phyloP scores from a whole-genome alignment of 257 asterid genomes.

The Solanum commersonii region DNA sequence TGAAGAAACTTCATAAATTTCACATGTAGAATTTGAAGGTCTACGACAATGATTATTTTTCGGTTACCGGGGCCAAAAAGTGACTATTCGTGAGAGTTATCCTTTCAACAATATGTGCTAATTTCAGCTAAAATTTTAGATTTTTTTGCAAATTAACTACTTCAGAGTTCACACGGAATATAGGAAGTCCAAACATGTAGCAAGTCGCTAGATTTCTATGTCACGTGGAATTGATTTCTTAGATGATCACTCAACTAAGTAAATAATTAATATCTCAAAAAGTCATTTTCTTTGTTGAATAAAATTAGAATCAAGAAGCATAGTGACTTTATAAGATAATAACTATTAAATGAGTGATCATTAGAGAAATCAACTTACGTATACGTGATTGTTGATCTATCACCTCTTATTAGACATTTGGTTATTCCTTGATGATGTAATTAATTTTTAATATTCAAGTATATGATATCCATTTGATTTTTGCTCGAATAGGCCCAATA shows the following conservation, averaged over 20 bases:
- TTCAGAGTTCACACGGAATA: not conserved
- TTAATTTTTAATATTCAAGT: not conserved
- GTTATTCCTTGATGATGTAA: not conserved
- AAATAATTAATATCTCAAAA: not conserved
- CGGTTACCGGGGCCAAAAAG: not conserved
- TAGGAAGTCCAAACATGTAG: not conserved
- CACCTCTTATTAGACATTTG: not conserved
- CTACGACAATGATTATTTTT: not conserved
- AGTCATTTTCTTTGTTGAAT: no score
- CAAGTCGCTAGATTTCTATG: not conserved
- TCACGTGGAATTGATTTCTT: no score
- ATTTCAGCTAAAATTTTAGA: not conserved
- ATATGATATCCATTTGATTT: not conserved
- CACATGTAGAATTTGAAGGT: not conserved
- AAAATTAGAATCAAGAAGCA: no score
- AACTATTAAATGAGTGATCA: no score
- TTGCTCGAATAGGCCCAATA: not conserved
- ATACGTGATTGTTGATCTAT: not conserved
- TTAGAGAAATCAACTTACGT: not conserved
- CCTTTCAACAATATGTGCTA: not conserved
- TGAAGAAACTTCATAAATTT: not conserved
- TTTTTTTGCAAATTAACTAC: not conserved
- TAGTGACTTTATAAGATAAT: no score
- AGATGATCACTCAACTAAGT: not conserved
- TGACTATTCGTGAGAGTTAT: not conserved